A percentile compares a stretch with the other conserved stretches of the same genome.
phyloP scores from a whole-genome alignment of 768 basidiomycete genomes.

The Dictyophora rubrovolvata region DNA sequence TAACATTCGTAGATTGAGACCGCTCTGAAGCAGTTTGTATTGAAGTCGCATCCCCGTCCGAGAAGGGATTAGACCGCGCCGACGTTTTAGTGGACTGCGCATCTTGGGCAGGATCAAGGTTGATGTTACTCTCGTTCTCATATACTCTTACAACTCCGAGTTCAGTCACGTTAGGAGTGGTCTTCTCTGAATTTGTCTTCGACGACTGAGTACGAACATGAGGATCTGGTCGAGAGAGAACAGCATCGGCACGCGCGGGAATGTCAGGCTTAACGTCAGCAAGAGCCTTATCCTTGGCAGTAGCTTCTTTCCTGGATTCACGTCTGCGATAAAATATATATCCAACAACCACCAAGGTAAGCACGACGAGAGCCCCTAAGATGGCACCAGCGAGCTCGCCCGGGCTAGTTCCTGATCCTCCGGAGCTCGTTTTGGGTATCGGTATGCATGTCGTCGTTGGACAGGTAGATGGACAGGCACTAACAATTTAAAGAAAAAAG shows the following conservation, averaged over 20 bases:
- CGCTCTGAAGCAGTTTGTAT: slow-evolving; percentile 69
- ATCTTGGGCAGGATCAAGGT: slow-evolving; percentile 35
- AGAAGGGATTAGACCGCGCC: slow-evolving; percentile 56
- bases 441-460: not conserved
- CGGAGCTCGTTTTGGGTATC: not conserved
- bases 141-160: slow-evolving; percentile 39
- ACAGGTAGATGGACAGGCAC: slow-evolving; percentile 9
- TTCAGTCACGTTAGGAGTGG: slow-evolving; percentile 14
- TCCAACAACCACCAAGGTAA: slow-evolving; percentile 38
- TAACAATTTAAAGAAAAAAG: not conserved
- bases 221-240: slow-evolving; percentile 76
- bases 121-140: slow-evolving; percentile 37
- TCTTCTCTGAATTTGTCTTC: slow-evolving; percentile 17
- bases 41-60: slow-evolving; percentile 48
- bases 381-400: slow-evolving; percentile 71
- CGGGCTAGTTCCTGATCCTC: slow-evolving; percentile 37
- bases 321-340: slow-evolving; percentile 54
- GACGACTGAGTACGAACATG: slow-evolving; percentile 44
- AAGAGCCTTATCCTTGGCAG: slow-evolving; percentile 30
- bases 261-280: slow-evolving; percentile 33
- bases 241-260: slow-evolving; percentile 66
- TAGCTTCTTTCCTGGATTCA: slow-evolving; percentile 24
- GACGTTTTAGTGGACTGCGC: slow-evolving; percentile 21
- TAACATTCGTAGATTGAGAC: slow-evolving; percentile 75
- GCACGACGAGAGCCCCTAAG: slow-evolving; percentile 50